Evolutionary conservation across 1,139 yeast species (phyloP).

Genomic region (Wickerhamomyces sp.): DNA sequence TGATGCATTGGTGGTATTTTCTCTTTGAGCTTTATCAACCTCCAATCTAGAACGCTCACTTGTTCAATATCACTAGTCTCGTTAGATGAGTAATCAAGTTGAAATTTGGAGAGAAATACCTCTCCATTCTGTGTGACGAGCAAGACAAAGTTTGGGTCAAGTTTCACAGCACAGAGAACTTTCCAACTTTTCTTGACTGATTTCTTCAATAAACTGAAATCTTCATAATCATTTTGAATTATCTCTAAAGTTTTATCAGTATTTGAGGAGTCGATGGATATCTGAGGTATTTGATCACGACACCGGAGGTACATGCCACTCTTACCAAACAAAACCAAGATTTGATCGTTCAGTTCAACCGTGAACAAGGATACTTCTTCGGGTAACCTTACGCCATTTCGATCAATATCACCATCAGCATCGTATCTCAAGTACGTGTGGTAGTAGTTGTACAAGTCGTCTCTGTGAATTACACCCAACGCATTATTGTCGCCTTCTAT

Average conservation of each 20-base stretch:
- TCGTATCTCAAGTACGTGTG: constrained; percentile 5
- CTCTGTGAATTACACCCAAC: constrained; percentile 14
- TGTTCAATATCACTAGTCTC: constrained; percentile 7
- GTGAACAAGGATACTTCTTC: constrained; percentile 12
- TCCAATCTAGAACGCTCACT: constrained; percentile 12
- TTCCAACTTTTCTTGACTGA: constrained; percentile 5
- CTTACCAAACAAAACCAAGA: too few relatives aligned
- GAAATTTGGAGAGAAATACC: constrained; percentile 7
- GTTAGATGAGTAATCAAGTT: constrained; percentile 1
- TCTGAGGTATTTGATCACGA: too few relatives aligned
- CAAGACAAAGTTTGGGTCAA: constrained; percentile 4
- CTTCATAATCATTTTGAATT: not conserved
- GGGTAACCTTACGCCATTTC: not conserved
- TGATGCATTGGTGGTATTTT: constrained; percentile 2
- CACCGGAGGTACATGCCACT: too few relatives aligned
- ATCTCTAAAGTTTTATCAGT: too few relatives aligned
- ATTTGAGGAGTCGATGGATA: too few relatives aligned
- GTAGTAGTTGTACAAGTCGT: constrained; percentile 17
- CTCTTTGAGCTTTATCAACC: constrained; percentile 6
- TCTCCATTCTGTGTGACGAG: constrained; percentile 9
- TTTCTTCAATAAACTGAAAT: not conserved
- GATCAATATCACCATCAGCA: not conserved
- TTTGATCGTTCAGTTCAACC: too few relatives aligned
- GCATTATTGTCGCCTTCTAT: constrained; percentile 2
- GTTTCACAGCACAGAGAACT: constrained; percentile 9